Evolutionary conservation across 2,329 filamentous ascomycete species (phyloP), one percentile per base, ranked within the genome.

Genomic region (Westerdykella aurantiaca): DNA sequence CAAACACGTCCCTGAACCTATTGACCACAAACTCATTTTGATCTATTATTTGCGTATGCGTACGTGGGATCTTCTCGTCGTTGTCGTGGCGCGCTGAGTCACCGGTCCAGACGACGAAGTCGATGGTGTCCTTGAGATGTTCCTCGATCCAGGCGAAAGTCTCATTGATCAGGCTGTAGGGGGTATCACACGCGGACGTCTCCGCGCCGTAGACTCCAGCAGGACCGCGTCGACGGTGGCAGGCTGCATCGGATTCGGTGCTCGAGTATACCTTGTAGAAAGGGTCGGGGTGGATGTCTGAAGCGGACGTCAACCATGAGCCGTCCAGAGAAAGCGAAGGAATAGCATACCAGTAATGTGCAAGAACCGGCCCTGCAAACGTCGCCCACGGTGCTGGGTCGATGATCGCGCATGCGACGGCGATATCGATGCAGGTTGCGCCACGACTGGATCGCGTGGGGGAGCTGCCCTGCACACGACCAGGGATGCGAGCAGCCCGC

Each of bases 51-150:
- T 95, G 82, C 34, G 78, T 73, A 34, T 82, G 76, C 31, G 77
- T 86, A 52, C 93, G 85, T 11, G 91, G 91, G 29, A 86, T 75
- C 38, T 78, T 69, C 64, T 91, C 86, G 63, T 95, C 89, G 65
- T 85, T 91, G 67, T 95, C 90, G 68, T 96, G 89, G 51, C 89
- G 80, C 16, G 86, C 88, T 25, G 85, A 91, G 67, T 96, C 89
- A 52, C 89, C 89, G 1, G 90, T 95, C 89, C 89, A 95, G 39
- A 95, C 73, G 39, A 95, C 83, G 63, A 96, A 96, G 66, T 96
- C 89, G 51, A 96, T 78, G 3, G 82, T 70, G 61, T 90, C 85
- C 61, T 79, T 84, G 45, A 95, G 61, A 57, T 95, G 83, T 35
- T 82, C 77, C 37, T 81, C 75, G 41, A 98, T 85, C 91, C 91